A percentile compares a stretch with the other conserved stretches of the same genome.
Conservation (phyloP, 495 filamentous ascomycete genomes). For the Penicillium odoratum region DNA sequence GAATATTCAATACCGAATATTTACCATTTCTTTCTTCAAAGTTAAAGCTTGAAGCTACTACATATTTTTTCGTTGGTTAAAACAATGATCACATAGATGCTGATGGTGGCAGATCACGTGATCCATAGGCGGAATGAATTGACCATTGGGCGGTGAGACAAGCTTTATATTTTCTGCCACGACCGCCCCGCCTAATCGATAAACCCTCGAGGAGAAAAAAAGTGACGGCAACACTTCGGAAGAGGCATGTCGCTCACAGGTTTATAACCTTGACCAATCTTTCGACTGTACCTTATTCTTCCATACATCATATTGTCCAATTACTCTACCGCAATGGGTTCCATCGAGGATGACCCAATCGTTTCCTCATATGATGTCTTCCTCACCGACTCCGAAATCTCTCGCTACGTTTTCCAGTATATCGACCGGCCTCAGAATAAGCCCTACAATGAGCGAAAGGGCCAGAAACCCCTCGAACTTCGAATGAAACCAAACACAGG, state of each 20-base stretch:
- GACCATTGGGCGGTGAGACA: slow-evolving; percentile 7
- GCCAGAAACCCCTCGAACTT: slow-evolving; percentile 57
- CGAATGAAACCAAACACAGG: slow-evolving; percentile 68
- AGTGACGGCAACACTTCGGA: neutral
- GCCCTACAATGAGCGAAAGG: slow-evolving; percentile 55
- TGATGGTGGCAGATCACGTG: neutral
- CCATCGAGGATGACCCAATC: slow-evolving; percentile 51
- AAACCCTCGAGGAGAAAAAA: slow-evolving; percentile 10
- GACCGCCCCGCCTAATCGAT: slow-evolving; percentile 17
- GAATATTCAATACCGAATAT: neutral
- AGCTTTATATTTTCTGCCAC: slow-evolving; percentile 17
- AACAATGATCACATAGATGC: too few species aligned
- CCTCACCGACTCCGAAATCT: slow-evolving; percentile 54
- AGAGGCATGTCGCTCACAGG: neutral
- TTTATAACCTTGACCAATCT: neutral
- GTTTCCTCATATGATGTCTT: slow-evolving; percentile 61
- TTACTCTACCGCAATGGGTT: slow-evolving; percentile 20
- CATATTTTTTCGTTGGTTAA: too few species aligned
- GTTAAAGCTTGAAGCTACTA: too few species aligned
- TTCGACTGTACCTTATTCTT: neutral
- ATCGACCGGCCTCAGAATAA: slow-evolving; percentile 49
- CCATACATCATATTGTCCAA: neutral
- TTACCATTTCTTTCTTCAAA: neutral
- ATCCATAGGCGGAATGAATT: neutral
- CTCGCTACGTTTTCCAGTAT: slow-evolving; percentile 69